These are phyloP conservation scores for Trichophyton schoenleinii DNA, from an alignment of 2,329 filamentous ascomycete species.

Conservation along the genomic window DNA sequence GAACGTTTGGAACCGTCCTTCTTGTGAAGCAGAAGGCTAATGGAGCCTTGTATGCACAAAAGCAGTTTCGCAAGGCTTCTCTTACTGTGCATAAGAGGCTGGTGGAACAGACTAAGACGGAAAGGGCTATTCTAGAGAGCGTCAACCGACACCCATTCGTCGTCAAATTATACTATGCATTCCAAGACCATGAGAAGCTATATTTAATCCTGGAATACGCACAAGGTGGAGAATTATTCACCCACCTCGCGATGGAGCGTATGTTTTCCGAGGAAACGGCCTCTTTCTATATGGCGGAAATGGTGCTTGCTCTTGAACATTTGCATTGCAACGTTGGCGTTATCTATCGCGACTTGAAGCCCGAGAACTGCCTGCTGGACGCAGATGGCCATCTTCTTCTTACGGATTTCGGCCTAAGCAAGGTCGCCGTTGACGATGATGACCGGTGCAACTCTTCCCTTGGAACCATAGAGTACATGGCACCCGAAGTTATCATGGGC, in stretches of 20 bases:
- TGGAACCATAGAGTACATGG: conserved; percentile 98
- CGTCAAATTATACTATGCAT: conserved; percentile 95
- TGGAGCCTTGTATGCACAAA: conserved; percentile 87
- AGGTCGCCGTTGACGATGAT: conserved; percentile 66
- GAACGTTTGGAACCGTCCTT: conserved; percentile 87
- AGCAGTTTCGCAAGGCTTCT: conserved; percentile 96
- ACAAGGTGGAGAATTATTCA: conserved; percentile 91
- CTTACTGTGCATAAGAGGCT: conserved; percentile 90
- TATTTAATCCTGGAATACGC: conserved; percentile 97
- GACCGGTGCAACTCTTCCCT: conserved; percentile 75
- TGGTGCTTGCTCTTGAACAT: conserved; percentile 86
- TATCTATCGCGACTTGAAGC: conserved; percentile 93
- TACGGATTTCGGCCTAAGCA: conserved; percentile 93
- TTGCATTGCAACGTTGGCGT: conserved; percentile 86
- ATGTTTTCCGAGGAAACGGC: conserved; percentile 88
- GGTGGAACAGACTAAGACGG: conserved; percentile 93
- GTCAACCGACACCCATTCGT: conserved; percentile 96
- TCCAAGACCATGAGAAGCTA: conserved; percentile 94
- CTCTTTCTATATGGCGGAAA: conserved; percentile 97
- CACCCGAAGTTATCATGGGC: conserved; percentile 80
- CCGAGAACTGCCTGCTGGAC: conserved; percentile 92
- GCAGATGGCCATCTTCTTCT: conserved; percentile 81
- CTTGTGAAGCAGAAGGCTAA: conserved; percentile 82
- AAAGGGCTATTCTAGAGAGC: conserved; percentile 85
- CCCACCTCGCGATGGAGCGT: conserved; percentile 81